Percentiles rank a stretch among this genome's conserved stretches.
Evolutionary conservation across 768 basidiomycete species (phyloP).

Genomic region (Phylloporus scabripes): DNA sequence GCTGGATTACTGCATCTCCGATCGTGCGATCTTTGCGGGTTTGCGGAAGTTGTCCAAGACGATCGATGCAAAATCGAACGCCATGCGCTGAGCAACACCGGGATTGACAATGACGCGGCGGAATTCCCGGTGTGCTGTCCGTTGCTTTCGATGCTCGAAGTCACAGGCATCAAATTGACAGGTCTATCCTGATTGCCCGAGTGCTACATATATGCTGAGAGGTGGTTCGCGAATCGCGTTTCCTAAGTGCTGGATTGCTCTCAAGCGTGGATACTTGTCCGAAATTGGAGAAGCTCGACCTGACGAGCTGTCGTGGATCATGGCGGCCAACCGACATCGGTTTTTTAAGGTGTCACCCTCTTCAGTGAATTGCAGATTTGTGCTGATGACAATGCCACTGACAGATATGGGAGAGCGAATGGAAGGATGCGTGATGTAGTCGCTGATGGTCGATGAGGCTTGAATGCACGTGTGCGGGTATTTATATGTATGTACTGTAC

Average conservation of each 20-base stretch:
- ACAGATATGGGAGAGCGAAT: conserved; percentile 26
- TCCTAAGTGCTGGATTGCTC: conserved; percentile 49
- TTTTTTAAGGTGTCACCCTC: conserved; percentile 52
- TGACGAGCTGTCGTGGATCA: conserved; percentile 63
- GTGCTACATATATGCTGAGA: neutral
- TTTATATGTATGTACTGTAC: neutral
- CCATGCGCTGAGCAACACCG: conserved; percentile 55
- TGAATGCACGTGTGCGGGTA: neutral
- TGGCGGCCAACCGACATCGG: conserved; percentile 50
- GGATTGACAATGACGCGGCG: conserved; percentile 53
- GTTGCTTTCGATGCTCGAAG: conserved; percentile 42
- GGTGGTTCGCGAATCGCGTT: neutral
- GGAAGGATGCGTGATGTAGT: neutral
- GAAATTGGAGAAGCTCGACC: conserved; percentile 47
- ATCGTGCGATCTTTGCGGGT: conserved; percentile 46
- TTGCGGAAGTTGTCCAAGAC: conserved; percentile 17
- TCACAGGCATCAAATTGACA: conserved; percentile 56
- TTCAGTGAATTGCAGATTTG: conserved; percentile 9
- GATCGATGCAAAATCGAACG: conserved; percentile 38
- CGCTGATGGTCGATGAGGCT: neutral
- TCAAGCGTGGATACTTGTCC: conserved; percentile 53
- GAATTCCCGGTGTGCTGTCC: conserved; percentile 49
- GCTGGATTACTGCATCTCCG: conserved; percentile 46
- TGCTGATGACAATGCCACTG: neutral
- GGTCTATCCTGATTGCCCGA: conserved; percentile 33